A percentile compares a stretch with the other conserved stretches of the same genome.
These are phyloP conservation scores for Helianthus tuberosus DNA, from an alignment of 129 eudicot genomes.

Conservation along the genomic window DNA sequence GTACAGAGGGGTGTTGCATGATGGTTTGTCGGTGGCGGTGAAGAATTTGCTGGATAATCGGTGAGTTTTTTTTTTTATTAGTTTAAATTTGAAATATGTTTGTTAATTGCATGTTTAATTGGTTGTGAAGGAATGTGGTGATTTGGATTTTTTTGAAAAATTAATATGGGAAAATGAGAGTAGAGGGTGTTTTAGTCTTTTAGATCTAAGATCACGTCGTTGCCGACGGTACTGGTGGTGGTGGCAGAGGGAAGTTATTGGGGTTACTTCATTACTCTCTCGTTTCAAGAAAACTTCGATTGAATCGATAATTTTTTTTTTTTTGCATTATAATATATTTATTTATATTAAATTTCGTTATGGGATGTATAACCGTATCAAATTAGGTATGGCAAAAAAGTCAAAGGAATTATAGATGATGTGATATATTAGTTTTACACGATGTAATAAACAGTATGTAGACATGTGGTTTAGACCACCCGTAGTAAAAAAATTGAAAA, in stretches of 20 bases:
- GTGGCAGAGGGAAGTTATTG: constrained; percentile 15
- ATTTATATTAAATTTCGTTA: too few species aligned
- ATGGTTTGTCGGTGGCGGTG: constrained; percentile 74
- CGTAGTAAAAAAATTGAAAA: too few species aligned
- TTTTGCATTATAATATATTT: neutral
- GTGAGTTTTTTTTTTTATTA: constrained; percentile 43
- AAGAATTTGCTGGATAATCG: constrained; percentile 70
- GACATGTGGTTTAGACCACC: too few species aligned
- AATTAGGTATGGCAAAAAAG: too few species aligned
- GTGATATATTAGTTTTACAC: too few species aligned
- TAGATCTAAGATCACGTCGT: neutral
- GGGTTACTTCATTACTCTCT: constrained; percentile 15
- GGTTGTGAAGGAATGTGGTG: constrained; percentile 23
- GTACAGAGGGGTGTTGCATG: constrained; percentile 58
- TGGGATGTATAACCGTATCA: too few species aligned
- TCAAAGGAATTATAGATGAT: too few species aligned
- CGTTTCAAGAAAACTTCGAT: constrained; percentile 10
- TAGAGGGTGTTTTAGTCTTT: too few species aligned
- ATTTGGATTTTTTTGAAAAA: neutral
- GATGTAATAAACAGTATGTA: too few species aligned
- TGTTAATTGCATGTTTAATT: neutral
- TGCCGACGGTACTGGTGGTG: constrained; percentile 25
- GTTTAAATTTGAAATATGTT: neutral
- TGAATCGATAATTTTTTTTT: neutral
- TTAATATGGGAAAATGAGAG: too few species aligned